Evolutionary conservation across 2,329 filamentous ascomycete genomes (phyloP).

Genomic region (Alternaria panax): DNA sequence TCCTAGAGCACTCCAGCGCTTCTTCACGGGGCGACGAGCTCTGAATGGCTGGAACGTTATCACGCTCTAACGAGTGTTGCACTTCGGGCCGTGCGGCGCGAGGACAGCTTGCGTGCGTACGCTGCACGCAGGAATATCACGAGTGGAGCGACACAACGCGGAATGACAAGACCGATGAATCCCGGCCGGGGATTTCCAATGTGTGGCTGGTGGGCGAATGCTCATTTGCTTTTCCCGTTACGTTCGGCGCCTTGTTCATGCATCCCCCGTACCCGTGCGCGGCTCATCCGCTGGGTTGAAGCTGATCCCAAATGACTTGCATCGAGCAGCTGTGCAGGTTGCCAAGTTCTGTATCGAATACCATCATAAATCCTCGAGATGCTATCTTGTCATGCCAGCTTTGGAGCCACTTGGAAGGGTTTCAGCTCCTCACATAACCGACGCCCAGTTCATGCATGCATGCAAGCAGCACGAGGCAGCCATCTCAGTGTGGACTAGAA

Average conservation of each 20-base stretch:
- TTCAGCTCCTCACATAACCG: conserved; percentile 1
- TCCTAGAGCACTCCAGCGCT: background rate
- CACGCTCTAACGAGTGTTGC: background rate
- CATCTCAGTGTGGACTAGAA: conserved; percentile 3
- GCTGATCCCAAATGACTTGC: background rate
- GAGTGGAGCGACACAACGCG: background rate
- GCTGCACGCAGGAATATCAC: background rate
- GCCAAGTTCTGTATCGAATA: background rate
- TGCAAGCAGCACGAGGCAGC: conserved; percentile 13
- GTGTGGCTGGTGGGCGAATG: conserved; percentile 6
- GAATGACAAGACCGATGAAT: conserved; percentile 1
- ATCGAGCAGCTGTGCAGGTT: background rate
- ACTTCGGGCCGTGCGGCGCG: background rate
- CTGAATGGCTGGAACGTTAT: background rate
- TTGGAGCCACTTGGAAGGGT: background rate
- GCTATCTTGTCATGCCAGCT: background rate
- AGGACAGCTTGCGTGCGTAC: background rate
- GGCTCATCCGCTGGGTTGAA: background rate
- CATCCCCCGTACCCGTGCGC: background rate
- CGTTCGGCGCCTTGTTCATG: conserved; percentile 9
- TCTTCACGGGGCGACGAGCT: background rate
- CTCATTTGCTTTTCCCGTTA: conserved; percentile 14
- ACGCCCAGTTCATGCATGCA: conserved; percentile 9
- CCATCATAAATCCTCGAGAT: background rate
- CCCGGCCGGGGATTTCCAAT: background rate